Conservation (phyloP, 768 basidiomycete species). For the Mycena venus region DNA sequence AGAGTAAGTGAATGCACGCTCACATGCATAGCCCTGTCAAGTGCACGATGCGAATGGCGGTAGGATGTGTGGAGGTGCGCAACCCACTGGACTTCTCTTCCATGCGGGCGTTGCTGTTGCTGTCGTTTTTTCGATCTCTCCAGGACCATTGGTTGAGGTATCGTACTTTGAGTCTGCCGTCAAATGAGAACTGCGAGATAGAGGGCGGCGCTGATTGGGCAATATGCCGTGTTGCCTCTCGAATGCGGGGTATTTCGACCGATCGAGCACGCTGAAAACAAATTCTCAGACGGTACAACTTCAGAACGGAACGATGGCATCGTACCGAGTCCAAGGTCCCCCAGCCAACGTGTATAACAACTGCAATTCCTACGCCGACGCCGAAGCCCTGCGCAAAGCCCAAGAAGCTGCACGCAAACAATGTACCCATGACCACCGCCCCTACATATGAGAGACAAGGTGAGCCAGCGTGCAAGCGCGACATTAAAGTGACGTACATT, state of each 20-base stretch:
- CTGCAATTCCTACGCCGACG: neutral
- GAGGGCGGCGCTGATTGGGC: neutral
- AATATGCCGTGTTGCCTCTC: neutral
- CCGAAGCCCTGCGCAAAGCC: neutral
- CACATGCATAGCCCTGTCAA: neutral
- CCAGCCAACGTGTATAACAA: neutral
- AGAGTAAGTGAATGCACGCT: neutral
- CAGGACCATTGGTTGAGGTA: neutral
- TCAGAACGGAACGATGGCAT: neutral
- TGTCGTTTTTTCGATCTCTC: neutral
- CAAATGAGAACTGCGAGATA: neutral
- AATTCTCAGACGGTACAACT: neutral
- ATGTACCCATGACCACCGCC: neutral
- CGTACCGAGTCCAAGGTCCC: neutral
- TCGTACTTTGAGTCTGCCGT: neutral
- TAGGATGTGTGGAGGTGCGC: neutral
- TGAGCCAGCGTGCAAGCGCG: neutral
- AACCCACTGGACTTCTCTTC: neutral
- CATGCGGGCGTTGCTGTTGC: neutral
- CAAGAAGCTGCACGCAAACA: neutral
- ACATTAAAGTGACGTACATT: neutral
- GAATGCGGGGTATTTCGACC: neutral
- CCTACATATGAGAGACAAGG: neutral
- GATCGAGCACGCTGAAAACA: neutral
- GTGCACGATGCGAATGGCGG: neutral